Evolutionary conservation across 768 basidiomycete species (phyloP), one percentile per base, ranked within the genome.

Genomic region (Russula abietina): DNA sequence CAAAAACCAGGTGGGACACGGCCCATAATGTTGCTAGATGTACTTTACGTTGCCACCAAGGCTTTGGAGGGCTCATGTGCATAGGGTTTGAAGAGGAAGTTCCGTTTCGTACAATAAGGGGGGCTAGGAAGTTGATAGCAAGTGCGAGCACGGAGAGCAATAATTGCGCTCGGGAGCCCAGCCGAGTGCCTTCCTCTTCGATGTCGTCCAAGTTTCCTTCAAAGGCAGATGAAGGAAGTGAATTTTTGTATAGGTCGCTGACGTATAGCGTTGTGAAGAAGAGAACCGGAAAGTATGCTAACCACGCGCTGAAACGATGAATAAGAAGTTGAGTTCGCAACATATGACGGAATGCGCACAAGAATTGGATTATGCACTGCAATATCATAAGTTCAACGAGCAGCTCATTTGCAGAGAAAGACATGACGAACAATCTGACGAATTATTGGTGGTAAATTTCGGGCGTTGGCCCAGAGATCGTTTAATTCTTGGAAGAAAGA

Each of bases 221-320:
- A 50, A 68, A 63, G 28, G 65, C 57, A 26, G 67, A 50, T 64
- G 72, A 30, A 39, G 70, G 74, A 14, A 76, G 79, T 10, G 78
- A 67, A 3, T 75, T 78, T 64, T 85, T 89, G 78, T 97, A 85
- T 12, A 96, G 79, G 68, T 96, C 95, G 12, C 91, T 90, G 58
- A 97, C 81, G 74, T 93, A 98, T 28, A 91, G 77, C 1, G 89
- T 88, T 3, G 86, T 88, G 76, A 93, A 95, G 74, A 95, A 94
- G 1, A 96, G 78, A 28, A 93, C 75, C 0, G 95, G 94, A 70
- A 96, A 97, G 96, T 96, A 98, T 9, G 84, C 89, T 62, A 94
- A 79, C 86, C 86, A 95, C 14, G 85, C 81, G 64, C 91, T 92
- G 60, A 12, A 36, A 46, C 43, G 39, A 55, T 32, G 12, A 19